Percentiles rank a stretch among this genome's conserved stretches.
phyloP scores from a whole-genome alignment of 148 eudicot species.

The Rhododendron kiyosumense region DNA sequence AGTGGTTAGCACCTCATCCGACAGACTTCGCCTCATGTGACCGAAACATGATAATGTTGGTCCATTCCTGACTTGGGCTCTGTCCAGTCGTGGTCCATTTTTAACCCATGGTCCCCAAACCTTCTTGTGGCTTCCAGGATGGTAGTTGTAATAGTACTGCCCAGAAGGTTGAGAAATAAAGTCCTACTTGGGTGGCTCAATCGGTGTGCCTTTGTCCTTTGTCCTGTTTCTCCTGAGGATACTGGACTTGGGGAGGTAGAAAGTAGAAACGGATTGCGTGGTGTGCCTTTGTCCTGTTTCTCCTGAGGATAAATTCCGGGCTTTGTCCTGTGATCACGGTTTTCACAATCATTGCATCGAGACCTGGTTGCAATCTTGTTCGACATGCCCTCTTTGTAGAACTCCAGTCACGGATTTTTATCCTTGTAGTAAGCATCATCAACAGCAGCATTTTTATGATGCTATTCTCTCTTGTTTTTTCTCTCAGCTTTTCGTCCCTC shows the following conservation, averaged over 20 bases:
- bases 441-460: neutral
- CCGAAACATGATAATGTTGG: neutral
- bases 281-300: constrained; percentile 12
- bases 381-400: constrained; percentile 17
- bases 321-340: constrained; percentile 9
- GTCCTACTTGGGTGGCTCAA: neutral
- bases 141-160: neutral
- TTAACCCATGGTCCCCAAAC: too few species aligned
- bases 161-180: neutral
- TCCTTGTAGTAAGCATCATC: neutral
- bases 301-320: neutral
- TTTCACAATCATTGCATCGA: constrained; percentile 15
- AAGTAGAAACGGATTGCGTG: neutral
- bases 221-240: too few species aligned
- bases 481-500: neutral
- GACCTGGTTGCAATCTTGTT: constrained; percentile 5
- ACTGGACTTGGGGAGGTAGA: neutral
- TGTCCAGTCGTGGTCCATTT: neutral
- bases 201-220: too few species aligned
- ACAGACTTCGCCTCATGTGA: neutral
- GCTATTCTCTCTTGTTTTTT: neutral
- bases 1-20: too few species aligned
- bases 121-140: too few species aligned
- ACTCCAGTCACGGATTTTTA: neutral
- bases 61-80: neutral